phyloP scores from a whole-genome alignment of 2,329 filamentous ascomycete species.

The Diaporthe amygdali region DNA sequence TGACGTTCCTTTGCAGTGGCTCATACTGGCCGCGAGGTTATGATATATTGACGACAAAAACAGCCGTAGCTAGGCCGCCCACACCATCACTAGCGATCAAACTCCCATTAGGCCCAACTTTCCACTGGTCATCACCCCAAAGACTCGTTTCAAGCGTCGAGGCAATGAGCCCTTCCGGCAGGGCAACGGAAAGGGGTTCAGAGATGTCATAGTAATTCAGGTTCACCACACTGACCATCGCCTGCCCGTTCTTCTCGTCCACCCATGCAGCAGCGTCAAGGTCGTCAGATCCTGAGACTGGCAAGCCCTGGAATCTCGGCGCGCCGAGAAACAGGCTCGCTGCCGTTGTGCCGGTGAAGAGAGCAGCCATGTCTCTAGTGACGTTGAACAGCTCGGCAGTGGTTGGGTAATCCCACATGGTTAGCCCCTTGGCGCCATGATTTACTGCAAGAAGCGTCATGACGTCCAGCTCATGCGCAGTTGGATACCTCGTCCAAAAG shows the following conservation, averaged over 20 bases:
- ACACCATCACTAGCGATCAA: not conserved
- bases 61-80: not conserved
- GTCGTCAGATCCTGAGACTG: constrained; percentile 28
- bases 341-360: constrained; percentile 39
- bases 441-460: constrained; percentile 54
- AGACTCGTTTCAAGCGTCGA: constrained; percentile 4
- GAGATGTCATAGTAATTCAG: constrained; percentile 22
- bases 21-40: not conserved
- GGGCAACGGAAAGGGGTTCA: constrained; percentile 6
- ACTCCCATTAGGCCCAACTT: constrained; percentile 13
- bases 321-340: constrained; percentile 43
- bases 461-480: constrained; percentile 46
- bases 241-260: constrained; percentile 27
- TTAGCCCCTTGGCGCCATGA: constrained; percentile 54
- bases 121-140: constrained; percentile 25
- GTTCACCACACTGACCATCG: constrained; percentile 26
- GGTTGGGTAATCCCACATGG: constrained; percentile 54
- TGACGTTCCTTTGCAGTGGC: not conserved
- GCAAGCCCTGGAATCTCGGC: constrained; percentile 31
- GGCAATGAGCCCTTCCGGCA: constrained; percentile 17
- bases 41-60: constrained; percentile 10
- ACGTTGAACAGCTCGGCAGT: constrained; percentile 36
- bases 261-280: constrained; percentile 50
- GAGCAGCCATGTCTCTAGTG: constrained; percentile 43
- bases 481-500: constrained; percentile 54